These are phyloP conservation scores for Sequoiadendron giganteum DNA, from an alignment of 75 land plant species.

Conservation along the genomic window DNA sequence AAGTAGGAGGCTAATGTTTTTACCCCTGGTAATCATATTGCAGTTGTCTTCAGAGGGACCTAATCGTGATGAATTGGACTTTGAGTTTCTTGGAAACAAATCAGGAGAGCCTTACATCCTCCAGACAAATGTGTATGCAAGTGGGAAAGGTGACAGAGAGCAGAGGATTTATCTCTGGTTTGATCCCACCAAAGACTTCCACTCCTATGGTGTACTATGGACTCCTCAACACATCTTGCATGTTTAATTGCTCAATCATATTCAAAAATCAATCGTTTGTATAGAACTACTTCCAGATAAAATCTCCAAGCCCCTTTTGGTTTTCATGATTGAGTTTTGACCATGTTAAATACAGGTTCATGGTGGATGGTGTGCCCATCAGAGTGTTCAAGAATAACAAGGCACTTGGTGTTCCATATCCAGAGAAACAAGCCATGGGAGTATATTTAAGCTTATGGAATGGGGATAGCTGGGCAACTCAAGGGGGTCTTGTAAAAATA, in stretches of 20 bases:
- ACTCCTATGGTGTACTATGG: slow-evolving; percentile 7
- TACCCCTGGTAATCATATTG: neutral
- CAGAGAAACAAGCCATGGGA: slow-evolving; percentile 32
- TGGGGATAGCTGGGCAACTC: slow-evolving; percentile 43
- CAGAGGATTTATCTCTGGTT: slow-evolving; percentile 9
- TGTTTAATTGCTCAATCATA: neutral
- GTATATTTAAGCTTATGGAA: slow-evolving; percentile 42
- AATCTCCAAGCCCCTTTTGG: neutral
- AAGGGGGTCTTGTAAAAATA: slow-evolving; percentile 38
- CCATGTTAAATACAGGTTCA: slow-evolving; percentile 19
- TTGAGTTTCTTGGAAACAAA: slow-evolving; percentile 9
- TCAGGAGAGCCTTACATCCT: neutral
- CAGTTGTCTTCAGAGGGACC: slow-evolving; percentile 2
- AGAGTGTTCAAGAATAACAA: slow-evolving; percentile 42
- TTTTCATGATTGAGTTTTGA: neutral
- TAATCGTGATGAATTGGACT: slow-evolving; percentile 1
- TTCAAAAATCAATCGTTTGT: neutral
- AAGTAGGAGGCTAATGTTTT: too few species aligned
- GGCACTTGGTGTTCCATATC: slow-evolving; percentile 33
- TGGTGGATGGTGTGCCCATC: slow-evolving; percentile 34
- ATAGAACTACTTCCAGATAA: neutral
- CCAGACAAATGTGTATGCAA: slow-evolving; percentile 10
- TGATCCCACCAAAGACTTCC: slow-evolving; percentile 4
- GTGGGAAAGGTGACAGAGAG: slow-evolving; percentile 4
- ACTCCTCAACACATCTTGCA: neutral